phyloP scores from a whole-genome alignment of 2,329 filamentous ascomycete species.

The Graphilbum sp. region DNA sequence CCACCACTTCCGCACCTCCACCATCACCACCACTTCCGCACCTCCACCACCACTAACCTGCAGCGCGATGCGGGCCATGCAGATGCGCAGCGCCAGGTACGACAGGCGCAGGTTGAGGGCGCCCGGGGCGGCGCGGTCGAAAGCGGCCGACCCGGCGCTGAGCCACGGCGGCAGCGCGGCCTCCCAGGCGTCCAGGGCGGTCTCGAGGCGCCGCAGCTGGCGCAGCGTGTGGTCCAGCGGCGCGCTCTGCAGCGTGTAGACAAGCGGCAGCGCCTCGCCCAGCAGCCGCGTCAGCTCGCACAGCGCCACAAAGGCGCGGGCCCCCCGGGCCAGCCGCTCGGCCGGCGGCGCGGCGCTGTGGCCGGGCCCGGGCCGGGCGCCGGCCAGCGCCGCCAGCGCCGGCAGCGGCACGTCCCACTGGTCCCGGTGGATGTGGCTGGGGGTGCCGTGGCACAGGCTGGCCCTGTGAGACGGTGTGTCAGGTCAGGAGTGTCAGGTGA shows the following conservation, averaged over 20 bases:
- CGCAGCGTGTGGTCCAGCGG: conserved; percentile 1
- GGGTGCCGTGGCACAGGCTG: conserved; percentile 1
- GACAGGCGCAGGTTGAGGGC: conserved; percentile 1
- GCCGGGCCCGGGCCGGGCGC: not conserved
- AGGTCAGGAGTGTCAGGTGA: not conserved
- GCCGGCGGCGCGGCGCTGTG: not conserved
- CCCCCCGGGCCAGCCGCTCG: not conserved
- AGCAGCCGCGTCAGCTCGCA: conserved; percentile 2
- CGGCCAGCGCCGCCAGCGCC: not conserved
- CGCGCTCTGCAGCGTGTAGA: not conserved
- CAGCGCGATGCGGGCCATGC: conserved; percentile 1
- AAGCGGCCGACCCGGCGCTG: not conserved
- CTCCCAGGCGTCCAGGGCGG: conserved; percentile 1
- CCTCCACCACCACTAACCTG: too few relatives aligned
- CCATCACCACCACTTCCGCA: too few relatives aligned
- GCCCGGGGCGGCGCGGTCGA: not conserved
- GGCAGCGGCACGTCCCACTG: conserved; percentile 2
- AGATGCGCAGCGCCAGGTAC: conserved; percentile 1
- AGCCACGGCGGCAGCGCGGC: conserved; percentile 1
- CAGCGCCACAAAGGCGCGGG: conserved; percentile 1
- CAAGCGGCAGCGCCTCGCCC: not conserved
- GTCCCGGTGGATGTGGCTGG: conserved; percentile 1
- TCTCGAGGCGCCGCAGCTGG: conserved; percentile 1
- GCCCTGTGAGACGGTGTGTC: not conserved
- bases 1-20: too few relatives aligned